These are phyloP conservation scores for Parastagonospora avenae DNA, from an alignment of 2,329 filamentous ascomycete species.

Conservation along the genomic window DNA sequence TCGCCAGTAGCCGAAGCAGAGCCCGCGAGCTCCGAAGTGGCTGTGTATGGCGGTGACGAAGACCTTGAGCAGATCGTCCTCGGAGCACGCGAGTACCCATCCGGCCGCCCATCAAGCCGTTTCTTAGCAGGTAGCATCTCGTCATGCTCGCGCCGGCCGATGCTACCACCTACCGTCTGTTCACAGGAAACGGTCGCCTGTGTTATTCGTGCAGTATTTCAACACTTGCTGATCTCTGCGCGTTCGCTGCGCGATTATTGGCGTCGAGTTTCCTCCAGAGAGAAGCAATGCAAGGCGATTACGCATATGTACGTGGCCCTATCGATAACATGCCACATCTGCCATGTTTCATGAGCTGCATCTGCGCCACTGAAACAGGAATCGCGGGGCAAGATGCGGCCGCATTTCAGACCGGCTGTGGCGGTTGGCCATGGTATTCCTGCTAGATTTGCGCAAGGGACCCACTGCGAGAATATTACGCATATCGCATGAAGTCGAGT, in stretches of 20 bases:
- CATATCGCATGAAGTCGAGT: conserved; percentile 29
- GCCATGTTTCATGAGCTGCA: conserved; percentile 42
- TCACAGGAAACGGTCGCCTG: conserved; percentile 21
- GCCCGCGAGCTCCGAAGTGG: conserved; percentile 18
- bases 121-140: neutral
- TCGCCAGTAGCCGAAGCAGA: conserved; percentile 13
- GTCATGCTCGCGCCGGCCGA: conserved; percentile 25
- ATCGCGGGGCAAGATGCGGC: conserved; percentile 25
- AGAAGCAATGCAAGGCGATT: conserved; percentile 30
- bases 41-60: conserved; percentile 31
- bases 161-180: conserved; percentile 21
- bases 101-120: conserved; percentile 9
- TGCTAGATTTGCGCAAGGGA: conserved; percentile 14
- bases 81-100: conserved; percentile 29
- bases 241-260: conserved; percentile 26
- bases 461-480: conserved; percentile 17
- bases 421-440: conserved; percentile 28
- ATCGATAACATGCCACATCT: conserved; percentile 40
- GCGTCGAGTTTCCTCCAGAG: conserved; percentile 27
- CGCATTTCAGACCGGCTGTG: conserved; percentile 30
- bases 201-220: conserved; percentile 31
- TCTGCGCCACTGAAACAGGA: conserved; percentile 39
- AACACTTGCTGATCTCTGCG: conserved; percentile 22
- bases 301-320: conserved; percentile 28
- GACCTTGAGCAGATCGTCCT: conserved; percentile 24